Conservation (phyloP, 1,139 yeast genomes). For the Diutina mesorugosa region DNA sequence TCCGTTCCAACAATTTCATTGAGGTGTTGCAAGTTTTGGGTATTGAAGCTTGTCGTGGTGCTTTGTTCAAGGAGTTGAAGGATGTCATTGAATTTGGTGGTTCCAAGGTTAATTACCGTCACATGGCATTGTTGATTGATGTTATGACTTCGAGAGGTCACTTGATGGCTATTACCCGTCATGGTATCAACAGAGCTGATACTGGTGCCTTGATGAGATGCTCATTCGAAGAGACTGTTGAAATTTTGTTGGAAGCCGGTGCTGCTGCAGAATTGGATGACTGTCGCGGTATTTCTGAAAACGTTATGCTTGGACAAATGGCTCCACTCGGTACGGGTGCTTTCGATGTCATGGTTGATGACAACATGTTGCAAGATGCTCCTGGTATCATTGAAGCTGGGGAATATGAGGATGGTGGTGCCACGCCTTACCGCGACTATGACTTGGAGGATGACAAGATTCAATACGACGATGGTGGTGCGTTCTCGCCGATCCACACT, state of each 20-base stretch:
- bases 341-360: slow-evolving; percentile 92
- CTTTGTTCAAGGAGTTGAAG: slow-evolving; percentile 84
- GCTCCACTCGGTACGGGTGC: slow-evolving; percentile 99
- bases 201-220: slow-evolving; percentile 99
- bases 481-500: slow-evolving; percentile 89
- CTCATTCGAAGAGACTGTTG: slow-evolving; percentile 98
- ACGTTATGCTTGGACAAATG: slow-evolving; percentile 94
- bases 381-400: slow-evolving; percentile 9
- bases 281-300: slow-evolving; percentile 97
- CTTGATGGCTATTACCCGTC: slow-evolving; percentile 97
- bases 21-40: slow-evolving; percentile 93
- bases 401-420: slow-evolving; percentile 63
- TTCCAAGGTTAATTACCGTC: slow-evolving; percentile 97
- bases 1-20: slow-evolving; percentile 92
- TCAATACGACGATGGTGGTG: slow-evolving; percentile 71
- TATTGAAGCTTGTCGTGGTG: slow-evolving; percentile 96
- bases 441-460: slow-evolving; percentile 69
- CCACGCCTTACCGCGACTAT: slow-evolving; percentile 83
- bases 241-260: slow-evolving; percentile 93
- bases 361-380: slow-evolving; percentile 52
- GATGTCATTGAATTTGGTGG: slow-evolving; percentile 99
- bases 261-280: slow-evolving; percentile 97
- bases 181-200: slow-evolving; percentile 96
- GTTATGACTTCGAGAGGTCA: slow-evolving; percentile 99
- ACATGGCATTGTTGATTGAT: slow-evolving; percentile 93